These are phyloP conservation scores for Citrullus mucosospermus DNA, from an alignment of 306 rosid genomes.

Conservation along the genomic window DNA sequence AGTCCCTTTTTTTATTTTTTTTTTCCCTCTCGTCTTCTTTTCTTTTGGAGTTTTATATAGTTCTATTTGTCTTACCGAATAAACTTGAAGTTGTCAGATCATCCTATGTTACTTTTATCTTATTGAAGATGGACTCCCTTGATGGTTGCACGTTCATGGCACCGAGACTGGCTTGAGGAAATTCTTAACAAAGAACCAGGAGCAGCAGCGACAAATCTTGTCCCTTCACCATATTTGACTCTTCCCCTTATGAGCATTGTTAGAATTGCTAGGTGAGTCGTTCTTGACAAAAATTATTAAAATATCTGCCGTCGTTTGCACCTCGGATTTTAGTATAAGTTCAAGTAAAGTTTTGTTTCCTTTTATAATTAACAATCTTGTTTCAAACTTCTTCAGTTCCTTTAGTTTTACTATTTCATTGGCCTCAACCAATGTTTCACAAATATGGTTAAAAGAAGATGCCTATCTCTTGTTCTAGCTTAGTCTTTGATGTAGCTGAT, in stretches of 20 bases:
- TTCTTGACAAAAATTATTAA: background rate
- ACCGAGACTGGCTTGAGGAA: conserved; percentile 74
- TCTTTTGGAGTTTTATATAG: background rate
- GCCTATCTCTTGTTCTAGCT: background rate
- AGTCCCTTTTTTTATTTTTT: background rate
- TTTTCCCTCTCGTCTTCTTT: background rate
- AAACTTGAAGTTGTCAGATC: background rate
- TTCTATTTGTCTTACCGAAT: background rate
- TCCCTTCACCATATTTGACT: conserved; percentile 70
- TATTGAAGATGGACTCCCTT: conserved; percentile 74
- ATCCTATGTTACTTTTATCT: conserved; percentile 11
- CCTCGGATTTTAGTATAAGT: background rate
- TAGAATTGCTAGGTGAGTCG: conserved; percentile 59
- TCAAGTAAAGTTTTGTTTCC: background rate
- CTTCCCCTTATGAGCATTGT: conserved; percentile 93
- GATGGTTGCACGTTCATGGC: conserved; percentile 95
- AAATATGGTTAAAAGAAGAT: background rate
- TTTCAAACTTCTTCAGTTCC: background rate
- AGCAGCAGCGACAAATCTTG: conserved; percentile 28
- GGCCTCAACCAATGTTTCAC: background rate
- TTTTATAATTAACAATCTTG: background rate
- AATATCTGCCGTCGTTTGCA: background rate
- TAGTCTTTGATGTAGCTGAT: background rate
- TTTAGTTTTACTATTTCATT: background rate
- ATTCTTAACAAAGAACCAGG: conserved; percentile 42